phyloP scores from a whole-genome alignment of 306 rosid genomes.

The Acacia melanoxylon region DNA sequence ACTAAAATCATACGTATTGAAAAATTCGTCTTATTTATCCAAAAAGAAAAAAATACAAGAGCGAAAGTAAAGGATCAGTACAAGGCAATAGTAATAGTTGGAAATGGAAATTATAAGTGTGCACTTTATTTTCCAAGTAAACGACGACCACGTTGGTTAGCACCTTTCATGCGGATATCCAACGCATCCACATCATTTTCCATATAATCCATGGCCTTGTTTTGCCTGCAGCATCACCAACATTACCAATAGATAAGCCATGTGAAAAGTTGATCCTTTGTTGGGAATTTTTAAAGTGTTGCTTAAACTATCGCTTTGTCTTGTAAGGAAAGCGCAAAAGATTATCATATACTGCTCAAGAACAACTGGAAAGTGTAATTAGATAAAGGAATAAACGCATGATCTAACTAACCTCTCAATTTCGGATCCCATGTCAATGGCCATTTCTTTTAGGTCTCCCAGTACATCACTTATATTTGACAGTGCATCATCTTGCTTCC shows the following conservation, averaged over 20 bases:
- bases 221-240: conserved; percentile 62
- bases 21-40: not conserved
- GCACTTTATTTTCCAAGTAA: conserved; percentile 62
- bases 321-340: not conserved
- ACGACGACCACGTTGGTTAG: conserved; percentile 72
- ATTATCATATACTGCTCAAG: not conserved
- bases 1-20: not conserved
- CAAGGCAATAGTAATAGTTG: not conserved
- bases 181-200: conserved; percentile 72
- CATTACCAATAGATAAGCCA: conserved; percentile 16
- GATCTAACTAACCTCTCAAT: conserved; percentile 66
- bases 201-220: conserved; percentile 48
- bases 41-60: not conserved
- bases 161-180: conserved; percentile 60
- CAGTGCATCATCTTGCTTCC: conserved; percentile 89
- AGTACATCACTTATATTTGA: conserved; percentile 72
- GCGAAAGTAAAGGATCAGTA: not conserved
- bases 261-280: not conserved
- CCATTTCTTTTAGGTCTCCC: conserved; percentile 95
- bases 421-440: conserved; percentile 93
- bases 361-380: not conserved
- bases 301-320: conserved; percentile 1
- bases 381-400: conserved; percentile 15
- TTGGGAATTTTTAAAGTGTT: not conserved
- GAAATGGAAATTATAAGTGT: conserved; percentile 17